Evolutionary conservation across 2,329 filamentous ascomycete species (phyloP).

Genomic region (Endocalyx cinctus): DNA sequence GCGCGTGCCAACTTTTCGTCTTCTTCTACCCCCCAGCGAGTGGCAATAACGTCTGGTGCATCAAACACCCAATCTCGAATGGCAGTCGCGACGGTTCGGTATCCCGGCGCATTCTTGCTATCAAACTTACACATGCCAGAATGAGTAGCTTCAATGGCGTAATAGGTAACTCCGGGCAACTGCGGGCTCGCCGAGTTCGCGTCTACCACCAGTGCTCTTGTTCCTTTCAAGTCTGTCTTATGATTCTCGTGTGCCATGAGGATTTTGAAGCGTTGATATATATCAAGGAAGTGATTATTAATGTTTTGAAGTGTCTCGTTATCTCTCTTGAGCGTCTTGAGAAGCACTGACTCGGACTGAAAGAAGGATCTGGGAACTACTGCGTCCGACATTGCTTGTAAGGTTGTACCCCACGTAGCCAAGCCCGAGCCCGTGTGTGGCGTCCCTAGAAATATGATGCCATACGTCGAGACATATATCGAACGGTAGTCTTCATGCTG

Average conservation of each 20-base stretch:
- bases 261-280: conserved; percentile 66
- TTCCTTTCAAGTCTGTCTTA: conserved; percentile 63
- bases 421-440: conserved; percentile 67
- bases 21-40: conserved; percentile 58
- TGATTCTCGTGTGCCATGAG: conserved; percentile 75
- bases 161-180: conserved; percentile 65
- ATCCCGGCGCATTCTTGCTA: conserved; percentile 60
- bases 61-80: conserved; percentile 49
- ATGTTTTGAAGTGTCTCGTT: conserved; percentile 72
- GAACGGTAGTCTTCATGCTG: conserved; percentile 62
- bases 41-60: conserved; percentile 48
- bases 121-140: conserved; percentile 39
- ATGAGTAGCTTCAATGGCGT: conserved; percentile 51
- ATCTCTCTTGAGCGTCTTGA: conserved; percentile 67
- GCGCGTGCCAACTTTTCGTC: conserved; percentile 44
- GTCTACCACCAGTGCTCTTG: conserved; percentile 62
- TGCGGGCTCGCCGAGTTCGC: conserved; percentile 64
- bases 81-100: conserved; percentile 45
- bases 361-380: conserved; percentile 63
- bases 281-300: conserved; percentile 67
- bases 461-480: conserved; percentile 71
- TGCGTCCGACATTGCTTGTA: conserved; percentile 64
- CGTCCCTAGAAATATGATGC: conserved; percentile 72
- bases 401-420: conserved; percentile 61
- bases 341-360: conserved; percentile 61